Conservation (phyloP, 495 filamentous ascomycete species). For the Aspergillus incahuasiensis region DNA sequence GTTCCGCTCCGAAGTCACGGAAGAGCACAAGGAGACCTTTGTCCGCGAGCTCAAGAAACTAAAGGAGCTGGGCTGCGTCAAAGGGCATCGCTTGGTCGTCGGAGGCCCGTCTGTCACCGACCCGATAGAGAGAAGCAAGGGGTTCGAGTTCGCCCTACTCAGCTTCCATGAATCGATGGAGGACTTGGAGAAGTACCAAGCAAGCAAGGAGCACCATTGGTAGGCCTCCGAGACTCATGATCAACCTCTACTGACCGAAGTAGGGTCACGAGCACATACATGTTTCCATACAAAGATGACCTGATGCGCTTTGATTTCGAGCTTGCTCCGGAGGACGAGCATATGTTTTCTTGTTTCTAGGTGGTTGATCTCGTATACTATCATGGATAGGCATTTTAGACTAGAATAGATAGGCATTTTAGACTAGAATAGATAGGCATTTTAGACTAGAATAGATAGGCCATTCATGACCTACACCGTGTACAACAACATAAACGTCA, state of each 20-base stretch:
- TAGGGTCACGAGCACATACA: no score
- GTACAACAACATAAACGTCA: no score
- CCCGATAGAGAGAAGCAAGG: conserved; percentile 34
- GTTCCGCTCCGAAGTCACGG: conserved; percentile 26
- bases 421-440: no score
- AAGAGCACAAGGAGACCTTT: conserved; percentile 30
- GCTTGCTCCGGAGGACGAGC: conserved; percentile 29
- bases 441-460: no score
- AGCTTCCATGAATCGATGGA: conserved; percentile 30
- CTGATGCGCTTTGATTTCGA: conserved; percentile 37
- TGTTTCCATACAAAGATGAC: conserved; percentile 19
- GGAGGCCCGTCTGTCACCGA: conserved; percentile 33
- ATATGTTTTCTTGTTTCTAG: conserved; percentile 18
- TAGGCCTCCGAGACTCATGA: conserved; percentile 10
- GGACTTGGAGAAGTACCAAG: conserved; percentile 31
- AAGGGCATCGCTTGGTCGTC: conserved; percentile 28
- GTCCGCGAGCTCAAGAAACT: conserved; percentile 29
- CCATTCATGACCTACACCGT: no score
- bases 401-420: no score
- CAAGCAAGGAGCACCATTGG: conserved; percentile 33
- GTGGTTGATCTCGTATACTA: no score
- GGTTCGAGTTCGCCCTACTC: conserved; percentile 32
- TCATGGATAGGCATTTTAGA: no score
- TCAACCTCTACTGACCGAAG: conserved; percentile 2
- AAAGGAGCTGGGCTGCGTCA: conserved; percentile 28